phyloP scores from a whole-genome alignment of 2,329 filamentous ascomycete genomes.

The Colletotrichum sp. region DNA sequence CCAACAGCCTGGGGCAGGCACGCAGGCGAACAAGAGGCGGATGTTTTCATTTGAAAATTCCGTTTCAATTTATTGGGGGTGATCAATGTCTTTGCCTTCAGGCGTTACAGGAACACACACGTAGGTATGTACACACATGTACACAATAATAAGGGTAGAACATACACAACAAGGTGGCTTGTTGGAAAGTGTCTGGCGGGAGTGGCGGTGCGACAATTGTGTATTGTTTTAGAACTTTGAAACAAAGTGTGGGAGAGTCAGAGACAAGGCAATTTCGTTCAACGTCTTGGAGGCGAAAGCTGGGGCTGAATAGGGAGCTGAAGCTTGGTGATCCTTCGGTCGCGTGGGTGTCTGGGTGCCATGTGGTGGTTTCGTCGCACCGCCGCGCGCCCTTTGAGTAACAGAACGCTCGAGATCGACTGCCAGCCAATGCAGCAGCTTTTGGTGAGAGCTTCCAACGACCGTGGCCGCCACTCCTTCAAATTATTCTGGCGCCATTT shows the following conservation, averaged over 20 bases:
- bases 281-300: not conserved
- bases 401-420: not conserved
- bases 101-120: not conserved
- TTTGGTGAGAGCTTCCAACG: not conserved
- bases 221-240: not conserved
- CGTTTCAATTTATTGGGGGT: not conserved
- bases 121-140: not conserved
- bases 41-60: not conserved
- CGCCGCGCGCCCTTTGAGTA: not conserved
- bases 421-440: not conserved
- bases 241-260: not conserved
- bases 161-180: not conserved
- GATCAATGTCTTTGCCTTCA: not conserved
- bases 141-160: not conserved
- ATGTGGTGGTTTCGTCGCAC: not conserved
- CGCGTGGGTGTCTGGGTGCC: not conserved
- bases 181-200: not conserved
- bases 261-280: not conserved
- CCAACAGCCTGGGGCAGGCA: not conserved
- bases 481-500: not conserved
- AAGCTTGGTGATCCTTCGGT: not conserved
- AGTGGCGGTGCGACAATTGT: slow-evolving; percentile 15
- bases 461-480: not conserved
- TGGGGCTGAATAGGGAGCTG: not conserved
- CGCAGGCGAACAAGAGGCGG: not conserved